phyloP scores from a whole-genome alignment of 192 early-diverging fungal genomes.

The Linnemannia hyalina region DNA sequence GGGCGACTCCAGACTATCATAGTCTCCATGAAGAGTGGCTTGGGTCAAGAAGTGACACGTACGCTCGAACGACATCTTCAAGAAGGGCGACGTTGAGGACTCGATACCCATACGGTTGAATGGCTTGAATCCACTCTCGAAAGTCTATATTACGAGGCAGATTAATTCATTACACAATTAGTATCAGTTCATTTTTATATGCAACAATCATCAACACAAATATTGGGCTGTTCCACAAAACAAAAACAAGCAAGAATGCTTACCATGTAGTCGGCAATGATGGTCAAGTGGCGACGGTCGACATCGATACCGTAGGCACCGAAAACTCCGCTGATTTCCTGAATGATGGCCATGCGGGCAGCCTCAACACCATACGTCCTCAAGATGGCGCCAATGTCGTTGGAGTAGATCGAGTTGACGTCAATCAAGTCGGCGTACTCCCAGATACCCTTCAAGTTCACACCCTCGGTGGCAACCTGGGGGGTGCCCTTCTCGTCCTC shows the following conservation, averaged over 20 bases:
- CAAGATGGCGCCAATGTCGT: constrained; percentile 96
- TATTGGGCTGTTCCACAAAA: neutral
- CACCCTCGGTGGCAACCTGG: constrained; percentile 88
- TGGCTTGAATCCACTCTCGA: constrained; percentile 98
- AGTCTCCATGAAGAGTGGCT: constrained; percentile 91
- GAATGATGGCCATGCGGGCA: constrained; percentile 90
- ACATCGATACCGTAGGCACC: constrained; percentile 94
- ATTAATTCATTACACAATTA: neutral
- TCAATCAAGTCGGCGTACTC: constrained; percentile 81
- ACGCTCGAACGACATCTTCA: constrained; percentile 98
- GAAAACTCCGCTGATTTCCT: constrained; percentile 94
- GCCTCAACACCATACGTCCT: constrained; percentile 98
- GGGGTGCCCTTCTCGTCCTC: constrained; percentile 66
- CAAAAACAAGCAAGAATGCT: neutral
- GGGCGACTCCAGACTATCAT: constrained; percentile 89
- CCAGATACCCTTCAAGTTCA: constrained; percentile 95
- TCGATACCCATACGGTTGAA: constrained; percentile 97
- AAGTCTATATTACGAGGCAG: constrained; percentile 70
- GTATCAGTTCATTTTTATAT: too few species aligned
- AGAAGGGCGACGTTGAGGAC: constrained; percentile 93
- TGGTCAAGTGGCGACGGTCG: constrained; percentile 92
- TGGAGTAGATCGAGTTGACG: constrained; percentile 90
- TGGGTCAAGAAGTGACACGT: constrained; percentile 96
- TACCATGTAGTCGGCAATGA: constrained; percentile 99
- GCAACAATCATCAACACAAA: neutral